phyloP scores from a whole-genome alignment of 306 rosid species.

The Medicago ruthenica region DNA sequence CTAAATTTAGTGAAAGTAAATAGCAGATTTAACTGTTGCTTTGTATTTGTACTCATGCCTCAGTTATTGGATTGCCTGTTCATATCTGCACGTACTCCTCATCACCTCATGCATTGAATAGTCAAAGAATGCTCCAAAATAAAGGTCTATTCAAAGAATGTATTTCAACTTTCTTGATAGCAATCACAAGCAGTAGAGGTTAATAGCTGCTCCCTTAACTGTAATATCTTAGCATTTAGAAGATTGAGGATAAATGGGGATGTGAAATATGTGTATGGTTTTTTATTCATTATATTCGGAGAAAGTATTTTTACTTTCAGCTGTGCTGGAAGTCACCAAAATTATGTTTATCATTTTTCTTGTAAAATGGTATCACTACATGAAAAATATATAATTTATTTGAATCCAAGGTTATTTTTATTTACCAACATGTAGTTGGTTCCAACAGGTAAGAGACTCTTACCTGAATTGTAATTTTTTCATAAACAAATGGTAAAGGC shows the following conservation, averaged over 20 bases:
- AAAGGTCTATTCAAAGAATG: neutral
- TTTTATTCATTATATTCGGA: neutral
- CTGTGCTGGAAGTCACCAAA: neutral
- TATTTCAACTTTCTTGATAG: neutral
- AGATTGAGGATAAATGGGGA: no score
- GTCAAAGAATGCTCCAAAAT: conserved; percentile 6
- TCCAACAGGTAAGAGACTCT: no score
- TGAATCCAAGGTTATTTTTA: neutral
- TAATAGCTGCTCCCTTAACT: neutral
- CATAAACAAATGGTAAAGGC: no score
- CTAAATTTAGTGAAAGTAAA: conserved; percentile 28
- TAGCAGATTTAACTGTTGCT: conserved; percentile 19
- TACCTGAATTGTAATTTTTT: no score
- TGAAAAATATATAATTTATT: no score
- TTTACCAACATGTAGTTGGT: neutral
- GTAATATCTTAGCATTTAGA: neutral
- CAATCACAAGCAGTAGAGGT: neutral
- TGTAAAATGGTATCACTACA: neutral
- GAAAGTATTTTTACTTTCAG: neutral
- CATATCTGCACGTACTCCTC: conserved; percentile 5
- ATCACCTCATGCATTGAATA: conserved; percentile 16
- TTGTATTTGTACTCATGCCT: conserved; percentile 15
- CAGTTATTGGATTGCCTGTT: conserved; percentile 22
- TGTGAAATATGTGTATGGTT: neutral
- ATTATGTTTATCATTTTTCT: neutral